phyloP scores from a whole-genome alignment of 129 eudicot genomes.

The Rutidosis leptorrhynchoides region DNA sequence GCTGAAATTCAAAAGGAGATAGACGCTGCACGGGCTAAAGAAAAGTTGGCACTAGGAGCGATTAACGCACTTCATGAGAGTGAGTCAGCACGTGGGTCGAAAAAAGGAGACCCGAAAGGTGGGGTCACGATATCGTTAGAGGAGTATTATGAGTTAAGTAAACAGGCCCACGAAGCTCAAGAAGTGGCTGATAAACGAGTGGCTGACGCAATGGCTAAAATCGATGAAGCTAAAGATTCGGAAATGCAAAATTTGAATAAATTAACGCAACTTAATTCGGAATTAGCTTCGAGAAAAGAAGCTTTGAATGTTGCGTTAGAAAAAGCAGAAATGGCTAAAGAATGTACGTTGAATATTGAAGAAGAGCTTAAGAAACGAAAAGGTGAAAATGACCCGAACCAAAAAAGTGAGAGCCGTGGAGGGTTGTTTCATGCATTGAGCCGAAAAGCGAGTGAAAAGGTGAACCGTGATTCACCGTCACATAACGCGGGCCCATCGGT shows the following conservation, averaged over 20 bases:
- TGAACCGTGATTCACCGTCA: conserved; percentile 26
- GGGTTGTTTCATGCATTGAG: conserved; percentile 28
- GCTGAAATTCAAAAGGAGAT: conserved; percentile 70
- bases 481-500: conserved; percentile 5
- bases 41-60: conserved; percentile 74
- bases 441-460: conserved; percentile 8
- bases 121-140: conserved; percentile 70
- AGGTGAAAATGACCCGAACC: conserved; percentile 55
- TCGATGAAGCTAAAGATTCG: conserved; percentile 68
- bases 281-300: conserved; percentile 46
- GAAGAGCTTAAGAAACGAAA: conserved; percentile 73
- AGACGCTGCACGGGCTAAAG: conserved; percentile 80
- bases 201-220: conserved; percentile 54
- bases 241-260: conserved; percentile 56
- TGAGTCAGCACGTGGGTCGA: conserved; percentile 49
- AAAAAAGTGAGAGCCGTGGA: conserved; percentile 34
- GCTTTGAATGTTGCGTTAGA: conserved; percentile 52
- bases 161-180: conserved; percentile 73
- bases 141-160: conserved; percentile 81
- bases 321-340: conserved; percentile 70
- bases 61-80: conserved; percentile 58
- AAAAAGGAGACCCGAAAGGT: conserved; percentile 42
- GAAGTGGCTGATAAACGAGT: conserved; percentile 62
- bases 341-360: conserved; percentile 57
- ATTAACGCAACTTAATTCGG: conserved; percentile 52